Evolutionary conservation across 2,329 filamentous ascomycete species (phyloP), one percentile per base, ranked within the genome.

Genomic region (Ilyonectria mors-panacis): DNA sequence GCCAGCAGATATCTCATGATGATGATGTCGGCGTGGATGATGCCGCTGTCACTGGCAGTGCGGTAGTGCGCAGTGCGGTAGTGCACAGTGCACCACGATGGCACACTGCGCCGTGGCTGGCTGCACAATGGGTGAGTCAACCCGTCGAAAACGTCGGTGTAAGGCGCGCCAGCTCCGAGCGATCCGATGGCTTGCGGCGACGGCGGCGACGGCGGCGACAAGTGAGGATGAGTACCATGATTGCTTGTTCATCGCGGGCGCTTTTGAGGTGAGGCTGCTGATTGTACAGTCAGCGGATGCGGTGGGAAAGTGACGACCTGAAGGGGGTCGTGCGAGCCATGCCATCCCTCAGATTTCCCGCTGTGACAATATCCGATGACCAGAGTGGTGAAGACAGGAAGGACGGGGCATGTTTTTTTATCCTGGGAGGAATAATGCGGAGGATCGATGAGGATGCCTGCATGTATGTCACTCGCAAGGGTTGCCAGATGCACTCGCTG

Each of bases 1-100:
- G 35, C 33, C 15, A 45, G 57, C 45, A 42, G 44, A 51, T 33
- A 54, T 64, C 55, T 59, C 61, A 59, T 64, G 61, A 64, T 57
- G 51, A 63, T 58, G 61, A 64, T 54, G 60, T 26, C 26, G 26
- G 26, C 26, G 50, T 21, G 21, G 21, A 39, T 39, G 26, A 35
- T 28, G 30, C 42, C 19, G 28, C 44, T n/a, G 56, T 9, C 30
- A 35, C 19, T 19, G 26, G 42, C 44, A 48, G 15, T 50, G 51
- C 26, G 57, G 57, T 35, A 10, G 59, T 62, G 59, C 59, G 28
- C 50, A 26, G 26, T 26, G 26, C 26, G n/a, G 57, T 35, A 10
- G 59, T 62, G 59, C 59, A 37, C 50, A 26, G 26, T 26, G 26
- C 26, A 26, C 48, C 37, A 48, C 59, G 19, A 62, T 47, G 45